Evolutionary conservation across 164 flowering plant species (phyloP), one percentile per base, ranked within the genome.

Genomic region (Chloranthus sessilifolius): DNA sequence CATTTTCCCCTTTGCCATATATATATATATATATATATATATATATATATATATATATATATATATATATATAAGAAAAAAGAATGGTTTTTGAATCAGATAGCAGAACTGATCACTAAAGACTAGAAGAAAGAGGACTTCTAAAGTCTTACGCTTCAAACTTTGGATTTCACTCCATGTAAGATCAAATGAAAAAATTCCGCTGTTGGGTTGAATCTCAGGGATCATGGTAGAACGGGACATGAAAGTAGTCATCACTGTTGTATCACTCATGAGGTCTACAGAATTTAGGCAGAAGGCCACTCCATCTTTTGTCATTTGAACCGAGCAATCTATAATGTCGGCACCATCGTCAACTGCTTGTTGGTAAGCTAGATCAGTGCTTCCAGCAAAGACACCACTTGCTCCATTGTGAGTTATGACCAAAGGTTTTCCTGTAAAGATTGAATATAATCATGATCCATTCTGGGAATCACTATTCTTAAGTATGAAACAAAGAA

Each of bases 321-420:
- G 98, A 40, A 92, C 95, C 0, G 83, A 66, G 67, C 98, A 92
- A 61, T 89, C 99, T 26, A 94, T 84, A 38, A 89, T 72, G 61
- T 94, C 90, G 7, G 86, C 89, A 9, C 98, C 96, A 66, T 85
- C 98, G 2, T 61, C 71, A 8, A 88, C 58, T 20, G 98, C 94
- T 72, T 86, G 75, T 46, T 83, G 67, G 50, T 88, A 92, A 16
- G 96, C 89, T 25, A 88, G 82, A 66, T 92, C 99, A 12, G 88
- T 86, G 70, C 82, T 51, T 7, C 79, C 90, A 19, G 99, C 70
- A 57, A 60, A 89, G 39, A 65, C 68, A 14, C 95, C 95, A 72
- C 96, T 94, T 19, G 99, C 99, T 56, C 99, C 99, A 65, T 92
- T 79, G 52, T 75, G 82, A 10, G 80, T 54, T 59, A 92, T 88